Conservation (phyloP, 257 asterid genomes). For the Ocimum tenuiflorum region DNA sequence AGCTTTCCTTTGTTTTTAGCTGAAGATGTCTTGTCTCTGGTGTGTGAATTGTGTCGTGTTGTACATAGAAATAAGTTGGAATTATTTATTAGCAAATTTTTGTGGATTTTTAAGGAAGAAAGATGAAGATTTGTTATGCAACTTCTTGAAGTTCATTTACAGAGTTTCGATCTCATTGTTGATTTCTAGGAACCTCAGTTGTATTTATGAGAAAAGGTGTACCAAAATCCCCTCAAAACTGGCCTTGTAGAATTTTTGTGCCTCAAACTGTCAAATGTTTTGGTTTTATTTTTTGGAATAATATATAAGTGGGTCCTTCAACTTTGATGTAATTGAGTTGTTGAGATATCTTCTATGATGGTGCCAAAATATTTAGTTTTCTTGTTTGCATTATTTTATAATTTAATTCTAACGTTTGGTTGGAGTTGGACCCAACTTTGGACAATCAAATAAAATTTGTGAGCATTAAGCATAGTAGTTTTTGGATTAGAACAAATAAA, state of each 20-base stretch:
- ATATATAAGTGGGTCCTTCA: background rate
- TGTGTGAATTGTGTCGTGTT: slow-evolving; percentile 20
- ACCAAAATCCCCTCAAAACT: background rate
- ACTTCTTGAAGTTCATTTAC: background rate
- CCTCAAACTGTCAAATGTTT: background rate
- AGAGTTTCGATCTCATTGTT: background rate
- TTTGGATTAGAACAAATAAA: no score
- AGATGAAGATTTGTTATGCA: slow-evolving; percentile 3
- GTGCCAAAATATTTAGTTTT: no score
- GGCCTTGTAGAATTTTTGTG: background rate
- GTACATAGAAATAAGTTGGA: slow-evolving; percentile 31
- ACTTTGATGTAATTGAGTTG: no score
- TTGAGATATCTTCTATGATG: no score
- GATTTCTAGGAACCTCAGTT: background rate
- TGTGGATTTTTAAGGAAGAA: no score
- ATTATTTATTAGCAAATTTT: slow-evolving; percentile 13
- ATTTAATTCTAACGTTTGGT: no score
- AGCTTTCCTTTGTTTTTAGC: background rate
- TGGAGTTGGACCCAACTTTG: no score
- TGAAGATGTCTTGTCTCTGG: slow-evolving; percentile 5
- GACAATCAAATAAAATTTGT: no score
- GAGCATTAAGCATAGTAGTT: no score
- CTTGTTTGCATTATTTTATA: no score
- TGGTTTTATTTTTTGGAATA: no score
- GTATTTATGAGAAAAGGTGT: no score